Evolutionary conservation across 192 early-diverging fungal species (phyloP), one percentile per base, ranked within the genome.

Genomic region (Diversispora epigaea): DNA sequence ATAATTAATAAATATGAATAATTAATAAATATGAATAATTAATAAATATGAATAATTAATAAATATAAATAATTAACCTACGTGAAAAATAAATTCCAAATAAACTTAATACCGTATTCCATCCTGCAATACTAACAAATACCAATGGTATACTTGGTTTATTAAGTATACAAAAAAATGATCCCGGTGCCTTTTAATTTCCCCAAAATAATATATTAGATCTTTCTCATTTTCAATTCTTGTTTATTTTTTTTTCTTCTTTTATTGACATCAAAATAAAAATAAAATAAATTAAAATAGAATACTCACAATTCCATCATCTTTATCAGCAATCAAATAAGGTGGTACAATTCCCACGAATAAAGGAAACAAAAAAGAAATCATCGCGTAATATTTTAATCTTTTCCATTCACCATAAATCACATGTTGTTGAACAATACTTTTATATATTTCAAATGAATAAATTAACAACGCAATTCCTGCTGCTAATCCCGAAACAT

Each of bases 41-140:
- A 15, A 73, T 45, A 17, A 54, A 17, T 61, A 61, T 21, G 61
- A 47, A 49, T 62, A 44, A 73, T 45, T 46, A 14, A 61, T 62
- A 49, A 7, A 4, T 56, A 56, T 9, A 54, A n/a, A 5, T 47
- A 46, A 17, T n/a, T n/a, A 45, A 50, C 54, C 21, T 32, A 39
- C 15, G 46, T 52, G 71, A 73, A 47, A 73, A 73, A 47, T 73
- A 73, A 54, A 73, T 73, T 21, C 57, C 71, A 46, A 52, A 47
- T 21, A 73, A n/a, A 46, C 56, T 62, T 14, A 41, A 43, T 58
- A 73, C 22, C 12, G 71, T 73, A 44, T 73, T 73, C 58, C 71
- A 73, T n/a, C 71, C 71, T 46, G 60, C 39, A 73, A 73, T 47
- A 19, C 71, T 73, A 11, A 73, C 3, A 44, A 73, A 73, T 44